Evolutionary conservation across 192 early-diverging fungal species (phyloP), one percentile per base, ranked within the genome.

Genomic region (Podila horticola): DNA sequence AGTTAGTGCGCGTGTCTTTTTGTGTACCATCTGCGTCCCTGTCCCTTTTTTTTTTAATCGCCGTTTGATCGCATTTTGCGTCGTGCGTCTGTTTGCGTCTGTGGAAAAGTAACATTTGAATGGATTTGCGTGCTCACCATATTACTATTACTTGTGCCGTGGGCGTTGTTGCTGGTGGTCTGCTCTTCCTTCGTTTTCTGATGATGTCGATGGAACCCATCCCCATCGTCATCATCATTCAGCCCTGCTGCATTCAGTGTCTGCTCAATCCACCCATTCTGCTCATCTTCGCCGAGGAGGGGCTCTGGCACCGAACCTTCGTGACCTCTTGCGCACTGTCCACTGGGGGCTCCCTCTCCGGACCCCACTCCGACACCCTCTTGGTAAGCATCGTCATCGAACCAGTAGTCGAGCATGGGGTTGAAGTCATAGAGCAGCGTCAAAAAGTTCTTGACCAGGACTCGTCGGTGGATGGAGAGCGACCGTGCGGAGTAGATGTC

Each of bases 361-460:
- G 41, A 45, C 15, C 15, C 41, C 15, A 45, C 41, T 45, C 41
- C 41, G 41, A 45, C 41, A 17, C 41, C 41, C 2, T 45, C 41
- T 45, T 45, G 24, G 22, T 55, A n/a, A 55, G 20, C n/a, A n/a
- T 22, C 50, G 3, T 55, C 20, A 24, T 55, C 52, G 22, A 55
- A 6, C 52, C 52, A 55, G 24, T 55, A 55, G 52, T 55, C 52
- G 24, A 55, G 52, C 24, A 55, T 19, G 19, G 30, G 75, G 17
- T 71, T 51, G 15, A 55, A 31, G 11, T 67, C 63, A 31, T 79
- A 79, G 22, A 79, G 58, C 3, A 79, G 30, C 9, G 75, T 79
- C 24, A 79, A 57, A 4, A 79, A 55, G 69, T 79, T 79, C 49
- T 79, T 79, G 64, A 79, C 75, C n/a, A 79, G 64, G 64, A 79